Evolutionary conservation across 2,329 filamentous ascomycete genomes (phyloP), one percentile per base, ranked within the genome.

Genomic region (Alternaria atra): DNA sequence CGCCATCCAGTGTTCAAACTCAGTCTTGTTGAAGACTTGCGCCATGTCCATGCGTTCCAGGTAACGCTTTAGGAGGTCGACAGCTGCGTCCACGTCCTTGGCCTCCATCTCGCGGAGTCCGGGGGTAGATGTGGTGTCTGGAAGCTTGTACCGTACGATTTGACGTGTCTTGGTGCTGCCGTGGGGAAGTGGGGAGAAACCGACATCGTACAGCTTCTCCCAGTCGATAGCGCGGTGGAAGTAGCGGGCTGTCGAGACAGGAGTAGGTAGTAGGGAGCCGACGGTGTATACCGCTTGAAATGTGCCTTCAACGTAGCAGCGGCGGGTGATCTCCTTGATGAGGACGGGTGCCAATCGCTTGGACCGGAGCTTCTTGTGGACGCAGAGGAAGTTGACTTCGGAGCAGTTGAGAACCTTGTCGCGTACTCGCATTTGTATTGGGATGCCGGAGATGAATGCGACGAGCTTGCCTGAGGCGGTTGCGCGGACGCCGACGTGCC

Each of bases 221-320:
- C 95, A 99, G 81, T 99, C 91, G 58, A 99, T 83, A 9, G 93
- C 89, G 62, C 95, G 91, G 80, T 99, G 95, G 81, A 91, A 99
- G 84, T 99, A 99, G 66, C 95, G 89, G 75, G 93, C 97, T 10
- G 93, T 97, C 80, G 91, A 94, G 65, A 99, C 88, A 5, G 95
- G 95, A 37, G 90, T 97, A 29, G 95, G 95, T 2, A 99, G 86
- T 39, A 99, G 89, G 20, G 94, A 90, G 39, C 95, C 95, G 29
- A 90, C 95, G 1, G 95, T 99, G 83, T 97, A 98, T 60, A 99
- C 92, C 51, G 94, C 95, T 80, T 99, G 95, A 86, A 91, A 98
- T 67, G 96, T 90, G 58, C 90, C 91, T 66, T 91, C 85, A 48
- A 93, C 81, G 80, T 98, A 96, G 84, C 93, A 97, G 65, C 93